phyloP scores from a whole-genome alignment of 805 yeast species.

The Saturnispora diversa region DNA sequence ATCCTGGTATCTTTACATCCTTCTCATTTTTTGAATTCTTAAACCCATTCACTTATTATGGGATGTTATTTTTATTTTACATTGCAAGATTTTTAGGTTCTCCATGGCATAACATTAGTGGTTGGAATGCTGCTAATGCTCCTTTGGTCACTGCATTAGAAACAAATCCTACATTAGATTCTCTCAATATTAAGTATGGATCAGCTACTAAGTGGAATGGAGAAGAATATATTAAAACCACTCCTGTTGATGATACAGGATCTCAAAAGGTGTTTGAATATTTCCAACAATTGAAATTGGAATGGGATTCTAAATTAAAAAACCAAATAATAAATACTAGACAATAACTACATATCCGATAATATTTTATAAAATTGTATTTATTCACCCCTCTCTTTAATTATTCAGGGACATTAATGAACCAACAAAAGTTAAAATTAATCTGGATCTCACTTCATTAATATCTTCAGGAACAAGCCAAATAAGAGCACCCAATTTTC shows the following conservation, averaged over 20 bases:
- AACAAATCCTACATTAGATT: constrained; percentile 37
- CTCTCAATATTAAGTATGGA: constrained; percentile 54
- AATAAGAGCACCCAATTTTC: constrained; percentile 94
- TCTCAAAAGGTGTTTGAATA: constrained; percentile 59
- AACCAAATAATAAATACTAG: constrained; percentile 49
- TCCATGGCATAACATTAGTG: constrained; percentile 80
- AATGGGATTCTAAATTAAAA: constrained; percentile 71
- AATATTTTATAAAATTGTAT: neutral
- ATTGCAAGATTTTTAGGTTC: constrained; percentile 77
- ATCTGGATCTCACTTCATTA: constrained; percentile 88
- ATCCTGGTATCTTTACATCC: constrained; percentile 91
- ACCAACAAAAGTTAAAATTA: constrained; percentile 90
- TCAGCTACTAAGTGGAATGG: constrained; percentile 66
- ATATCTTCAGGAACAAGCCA: constrained; percentile 99
- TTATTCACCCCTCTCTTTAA: no score
- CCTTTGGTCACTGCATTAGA: constrained; percentile 58
- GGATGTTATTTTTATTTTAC: constrained; percentile 80
- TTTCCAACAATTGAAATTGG: constrained; percentile 44
- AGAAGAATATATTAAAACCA: constrained; percentile 47
- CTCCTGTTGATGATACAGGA: constrained; percentile 56
- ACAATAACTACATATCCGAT: constrained; percentile 14
- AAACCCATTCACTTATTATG: constrained; percentile 71
- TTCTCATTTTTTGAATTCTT: constrained; percentile 70
- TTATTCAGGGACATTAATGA: constrained; percentile 70
- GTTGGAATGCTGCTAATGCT: constrained; percentile 86